Base-by-base conservation (phyloP, 2,329 filamentous ascomycete genomes). In the Celoporthe dispersa region DNA sequence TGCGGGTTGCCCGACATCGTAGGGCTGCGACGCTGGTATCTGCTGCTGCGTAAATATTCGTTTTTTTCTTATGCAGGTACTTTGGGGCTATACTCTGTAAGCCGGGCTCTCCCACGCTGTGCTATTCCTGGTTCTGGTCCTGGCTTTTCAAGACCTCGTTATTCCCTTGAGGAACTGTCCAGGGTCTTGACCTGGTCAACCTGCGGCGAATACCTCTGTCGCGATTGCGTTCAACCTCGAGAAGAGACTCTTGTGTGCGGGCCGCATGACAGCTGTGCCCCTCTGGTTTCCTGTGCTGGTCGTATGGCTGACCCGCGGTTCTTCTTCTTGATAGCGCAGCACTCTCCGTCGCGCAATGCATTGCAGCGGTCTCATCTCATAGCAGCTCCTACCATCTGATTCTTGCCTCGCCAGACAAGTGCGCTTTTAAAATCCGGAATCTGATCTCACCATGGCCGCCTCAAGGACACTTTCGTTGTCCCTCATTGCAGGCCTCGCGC, bases 391-490 rank as follows among this genome's bases (percentile, higher is more conserved):
- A 28, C 19, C 31, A 22, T 59, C 22, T 62, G 6, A 16, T 28
- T 11, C 12, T 41, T 41, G 37, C 33, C 39, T 28, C 35, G n/a
- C n/a, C 9, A 5, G 60, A 9, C 6, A 25, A 22, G 25, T 5
- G 39, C 16, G 4, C 14, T 16, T 11, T 61, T 63, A 37, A 63
- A 11, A 31, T 44, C 55, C 35, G 41, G 53, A 25, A 16, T 41
- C 25, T 33, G n/a, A 6, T 48, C 35, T 60, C 73, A 76, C 63
- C 55, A 80, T 81, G 79, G 73, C 74, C 71, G 71, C 72, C 63
- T 72, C 72, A 41, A 76, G 67, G 48, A 73, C 78, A 75, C 70
- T 75, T 57, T 70, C 73, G 65, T 55, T 78, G 69, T 75, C 76
- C 57, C 70, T 79, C 74, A 69, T 74, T 74, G 64, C 73, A 75